Evolutionary conservation across 2,329 filamentous ascomycete species (phyloP).

Genomic region (Juglanconis oblonga): DNA sequence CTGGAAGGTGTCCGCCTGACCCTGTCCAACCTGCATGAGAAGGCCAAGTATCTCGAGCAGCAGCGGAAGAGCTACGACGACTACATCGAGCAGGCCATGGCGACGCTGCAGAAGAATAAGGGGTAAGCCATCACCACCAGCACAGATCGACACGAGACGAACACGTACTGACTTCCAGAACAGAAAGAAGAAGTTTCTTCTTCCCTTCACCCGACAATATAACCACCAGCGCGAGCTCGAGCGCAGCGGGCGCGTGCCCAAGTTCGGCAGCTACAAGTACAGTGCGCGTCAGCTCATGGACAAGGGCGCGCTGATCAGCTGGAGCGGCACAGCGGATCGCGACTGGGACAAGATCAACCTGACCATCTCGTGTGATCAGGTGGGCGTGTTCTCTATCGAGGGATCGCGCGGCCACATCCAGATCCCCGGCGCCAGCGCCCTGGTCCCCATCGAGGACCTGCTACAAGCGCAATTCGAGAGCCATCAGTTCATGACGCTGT

Average conservation of each 20-base stretch:
- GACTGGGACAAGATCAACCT: conserved; percentile 93
- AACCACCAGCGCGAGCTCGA: conserved; percentile 97
- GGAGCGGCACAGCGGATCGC: conserved; percentile 76
- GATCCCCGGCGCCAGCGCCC: conserved; percentile 87
- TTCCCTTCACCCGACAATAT: conserved; percentile 98
- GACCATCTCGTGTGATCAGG: conserved; percentile 90
- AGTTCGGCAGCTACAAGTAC: conserved; percentile 98
- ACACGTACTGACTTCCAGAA: conserved; percentile 23
- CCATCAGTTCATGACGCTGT: conserved; percentile 92
- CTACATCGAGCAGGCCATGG: conserved; percentile 98
- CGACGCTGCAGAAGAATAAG: conserved; percentile 95
- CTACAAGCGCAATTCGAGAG: conserved; percentile 97
- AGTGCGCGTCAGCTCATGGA: conserved; percentile 83
- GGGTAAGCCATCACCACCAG: conserved; percentile 50
- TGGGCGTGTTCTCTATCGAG: conserved; percentile 91
- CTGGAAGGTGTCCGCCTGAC: conserved; percentile 79
- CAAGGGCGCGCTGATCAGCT: conserved; percentile 91
- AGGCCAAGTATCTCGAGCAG: conserved; percentile 88
- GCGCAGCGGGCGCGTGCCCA: conserved; percentile 86
- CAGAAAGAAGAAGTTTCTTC: conserved; percentile 85
- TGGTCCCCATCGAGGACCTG: conserved; percentile 87
- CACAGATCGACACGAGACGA: not conserved
- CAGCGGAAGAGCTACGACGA: conserved; percentile 98
- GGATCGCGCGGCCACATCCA: conserved; percentile 90
- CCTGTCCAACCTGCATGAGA: conserved; percentile 72